Percentiles rank a stretch among this genome's conserved stretches.
Evolutionary conservation across 768 basidiomycete genomes (phyloP).

Genomic region (Pseudohyphozyma bogoriensis): DNA sequence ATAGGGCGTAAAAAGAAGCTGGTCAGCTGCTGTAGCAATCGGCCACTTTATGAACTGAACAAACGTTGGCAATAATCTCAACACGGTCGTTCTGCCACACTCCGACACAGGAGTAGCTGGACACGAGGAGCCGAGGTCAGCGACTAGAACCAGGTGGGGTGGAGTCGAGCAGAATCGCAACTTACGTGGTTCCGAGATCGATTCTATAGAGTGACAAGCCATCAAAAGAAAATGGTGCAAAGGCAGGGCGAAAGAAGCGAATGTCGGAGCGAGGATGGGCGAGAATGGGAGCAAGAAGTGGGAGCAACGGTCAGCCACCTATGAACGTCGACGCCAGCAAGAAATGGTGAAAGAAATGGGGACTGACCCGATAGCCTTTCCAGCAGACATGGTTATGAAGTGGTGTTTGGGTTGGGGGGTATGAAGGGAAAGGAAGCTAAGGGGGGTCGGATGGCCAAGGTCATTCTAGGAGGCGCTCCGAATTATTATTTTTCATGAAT

Average conservation of each 20-base stretch:
- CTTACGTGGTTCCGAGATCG: constrained; percentile 11
- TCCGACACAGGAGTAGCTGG: constrained; percentile 43
- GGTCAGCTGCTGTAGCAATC: not conserved
- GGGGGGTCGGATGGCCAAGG: too few species aligned
- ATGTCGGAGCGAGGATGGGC: not conserved
- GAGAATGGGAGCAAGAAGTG: not conserved
- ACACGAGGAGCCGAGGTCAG: constrained; percentile 30
- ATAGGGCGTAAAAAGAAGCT: not conserved
- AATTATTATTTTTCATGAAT: too few species aligned
- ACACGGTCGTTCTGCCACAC: constrained; percentile 42
- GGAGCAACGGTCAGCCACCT: too few species aligned
- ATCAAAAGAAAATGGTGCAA: too few species aligned
- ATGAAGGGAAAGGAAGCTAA: not conserved
- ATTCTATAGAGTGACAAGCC: constrained; percentile 1
- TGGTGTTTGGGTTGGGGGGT: not conserved
- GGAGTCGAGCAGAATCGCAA: too few species aligned
- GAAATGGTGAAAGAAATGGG: too few species aligned
- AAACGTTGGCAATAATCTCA: constrained; percentile 42
- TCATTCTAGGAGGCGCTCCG: too few species aligned
- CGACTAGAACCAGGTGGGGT: too few species aligned
- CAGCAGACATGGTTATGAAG: constrained; percentile 7
- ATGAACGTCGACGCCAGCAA: too few species aligned
- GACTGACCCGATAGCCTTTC: constrained; percentile 26
- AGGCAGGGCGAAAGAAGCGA: not conserved
- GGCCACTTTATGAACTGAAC: too few species aligned